These are phyloP conservation scores for Coemansia asiatica DNA, from an alignment of 192 early-diverging fungal species.

Conservation along the genomic window DNA sequence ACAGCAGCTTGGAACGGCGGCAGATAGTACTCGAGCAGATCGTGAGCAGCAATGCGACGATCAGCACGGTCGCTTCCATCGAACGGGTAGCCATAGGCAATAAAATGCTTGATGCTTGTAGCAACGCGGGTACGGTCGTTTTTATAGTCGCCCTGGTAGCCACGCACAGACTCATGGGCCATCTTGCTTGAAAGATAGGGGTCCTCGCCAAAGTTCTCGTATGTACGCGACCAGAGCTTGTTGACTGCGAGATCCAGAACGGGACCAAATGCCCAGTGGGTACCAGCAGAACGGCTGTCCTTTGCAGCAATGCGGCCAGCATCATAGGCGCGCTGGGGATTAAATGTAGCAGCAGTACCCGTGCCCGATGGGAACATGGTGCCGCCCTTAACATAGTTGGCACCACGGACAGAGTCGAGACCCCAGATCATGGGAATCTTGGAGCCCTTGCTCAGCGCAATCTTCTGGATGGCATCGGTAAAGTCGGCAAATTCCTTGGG, in stretches of 20 bases:
- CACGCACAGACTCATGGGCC: slow-evolving; percentile 56
- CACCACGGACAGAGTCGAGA: slow-evolving; percentile 65
- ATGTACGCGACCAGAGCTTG: slow-evolving; percentile 60
- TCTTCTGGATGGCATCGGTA: slow-evolving; percentile 58
- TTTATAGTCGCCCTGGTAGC: slow-evolving; percentile 70
- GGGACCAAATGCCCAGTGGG: slow-evolving; percentile 66
- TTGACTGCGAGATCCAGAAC: slow-evolving; percentile 61
- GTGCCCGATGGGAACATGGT: slow-evolving; percentile 63
- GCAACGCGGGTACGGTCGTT: slow-evolving; percentile 61
- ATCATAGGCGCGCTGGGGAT: slow-evolving; percentile 59
- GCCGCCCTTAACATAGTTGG: slow-evolving; percentile 64
- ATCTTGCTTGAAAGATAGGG: slow-evolving; percentile 58
- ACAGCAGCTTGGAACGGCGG: slow-evolving; percentile 63
- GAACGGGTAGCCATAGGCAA: slow-evolving; percentile 63
- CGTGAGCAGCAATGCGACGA: slow-evolving; percentile 54
- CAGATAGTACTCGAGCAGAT: slow-evolving; percentile 63
- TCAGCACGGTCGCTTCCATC: slow-evolving; percentile 43
- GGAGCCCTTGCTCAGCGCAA: slow-evolving; percentile 51
- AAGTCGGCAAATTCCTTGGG: slow-evolving; percentile 52
- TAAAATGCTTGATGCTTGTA: slow-evolving; percentile 68
- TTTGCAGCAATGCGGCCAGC: slow-evolving; percentile 62
- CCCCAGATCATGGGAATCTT: slow-evolving; percentile 66
- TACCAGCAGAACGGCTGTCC: slow-evolving; percentile 63
- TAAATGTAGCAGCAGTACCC: slow-evolving; percentile 61
- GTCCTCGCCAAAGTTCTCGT: slow-evolving; percentile 65